Conservation (phyloP, 129 eudicot species). For the Chrysanthemum seticuspe region DNA sequence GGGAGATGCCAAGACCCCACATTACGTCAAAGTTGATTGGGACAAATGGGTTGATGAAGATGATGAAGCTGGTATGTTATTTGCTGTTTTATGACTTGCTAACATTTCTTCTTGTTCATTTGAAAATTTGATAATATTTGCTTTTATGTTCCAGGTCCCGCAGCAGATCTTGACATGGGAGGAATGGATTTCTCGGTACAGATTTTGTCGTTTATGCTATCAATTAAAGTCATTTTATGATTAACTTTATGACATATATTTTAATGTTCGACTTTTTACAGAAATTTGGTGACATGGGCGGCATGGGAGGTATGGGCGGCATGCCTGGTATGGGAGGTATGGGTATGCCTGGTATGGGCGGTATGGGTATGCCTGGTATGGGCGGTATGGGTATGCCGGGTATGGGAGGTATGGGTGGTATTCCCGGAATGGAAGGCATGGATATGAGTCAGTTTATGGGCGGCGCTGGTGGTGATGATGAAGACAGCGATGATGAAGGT, state of each 20-base stretch:
- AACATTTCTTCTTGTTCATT: background rate
- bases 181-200: conserved; percentile 96
- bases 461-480: conserved; percentile 38
- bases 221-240: background rate
- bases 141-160: conserved; percentile 36
- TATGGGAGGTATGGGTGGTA: conserved; percentile 41
- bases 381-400: conserved; percentile 41
- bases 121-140: background rate
- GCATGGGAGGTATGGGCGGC: conserved; percentile 46
- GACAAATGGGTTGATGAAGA: conserved; percentile 98
- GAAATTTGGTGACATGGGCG: conserved; percentile 65
- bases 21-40: conserved; percentile 95
- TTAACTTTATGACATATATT: background rate
- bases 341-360: conserved; percentile 50
- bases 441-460: conserved; percentile 48
- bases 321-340: conserved; percentile 48
- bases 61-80: conserved; percentile 60
- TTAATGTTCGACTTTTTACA: background rate
- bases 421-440: conserved; percentile 40
- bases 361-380: conserved; percentile 36
- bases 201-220: background rate
- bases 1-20: conserved; percentile 76
- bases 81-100: background rate
- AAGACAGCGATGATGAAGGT: conserved; percentile 82
- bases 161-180: conserved; percentile 51